Evolutionary conservation across 805 yeast genomes (phyloP), one percentile per base, ranked within the genome.

Genomic region (Saturnispora diversa): DNA sequence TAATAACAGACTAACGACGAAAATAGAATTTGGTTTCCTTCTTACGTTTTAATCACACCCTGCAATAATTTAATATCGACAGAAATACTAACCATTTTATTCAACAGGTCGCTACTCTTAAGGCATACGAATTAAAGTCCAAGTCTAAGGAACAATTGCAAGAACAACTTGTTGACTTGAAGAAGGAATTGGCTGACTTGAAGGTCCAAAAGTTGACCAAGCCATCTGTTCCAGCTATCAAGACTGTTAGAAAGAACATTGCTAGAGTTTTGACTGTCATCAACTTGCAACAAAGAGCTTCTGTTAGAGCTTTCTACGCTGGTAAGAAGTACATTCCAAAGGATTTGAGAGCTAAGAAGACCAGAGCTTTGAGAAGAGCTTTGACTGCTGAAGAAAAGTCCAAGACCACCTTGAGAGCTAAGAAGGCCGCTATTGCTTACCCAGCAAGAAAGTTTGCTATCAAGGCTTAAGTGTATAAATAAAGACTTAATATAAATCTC

Each of bases 351-450:
- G 95, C 87, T 62, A 92, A 92, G 90, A 85, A 92, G 84, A 92
- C 99, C 73, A 90, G 97, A 82, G 97, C 98, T 70, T 74, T 90
- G 73, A 90, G 98, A 84, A 84, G 97, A 80, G 78, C 80, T 66
- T 78, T 92, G 66, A 79, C 97, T 70, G 75, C 82, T 65, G 69
- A 70, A 70, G 96, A 92, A 76, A 80, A 84, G 67, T 64, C 76
- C 60, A 72, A 73, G 68, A 70, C 72, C 68, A 90, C 97, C 64
- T 82, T 72, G 59, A 87, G 84, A 78, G 86, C 88, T 67, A 77
- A 76, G 72, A 92, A 92, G 88, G 80, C 76, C 73, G 77, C 77
- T 64, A 76, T 78, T 63, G 95, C 97, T 72, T 87, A 81, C 95
- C 97, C 99, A 69, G 88, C 82, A 75, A 87, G 94, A 81, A 84